Evolutionary conservation across 805 yeast genomes (phyloP), one percentile per base, ranked within the genome.

Genomic region (Debaryomyces castellii): DNA sequence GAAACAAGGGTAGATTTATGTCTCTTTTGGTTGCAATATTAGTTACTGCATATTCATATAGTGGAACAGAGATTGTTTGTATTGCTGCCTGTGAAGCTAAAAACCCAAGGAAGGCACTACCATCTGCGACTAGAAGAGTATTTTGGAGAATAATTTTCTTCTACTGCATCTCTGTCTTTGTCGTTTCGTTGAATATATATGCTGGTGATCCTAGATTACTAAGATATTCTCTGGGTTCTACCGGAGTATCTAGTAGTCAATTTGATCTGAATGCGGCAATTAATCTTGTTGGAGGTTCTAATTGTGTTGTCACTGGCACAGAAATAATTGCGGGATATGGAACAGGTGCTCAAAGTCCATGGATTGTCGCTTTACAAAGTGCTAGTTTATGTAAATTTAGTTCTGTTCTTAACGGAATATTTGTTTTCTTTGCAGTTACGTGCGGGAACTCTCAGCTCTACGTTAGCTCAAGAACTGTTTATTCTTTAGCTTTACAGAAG

Each of bases 41-140:
- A 39, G 80, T 83, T 17, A 82, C 90, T 0, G 73, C 89, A 0
- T 88, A 84, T 62, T 86, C 95, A 0, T 88, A 83, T 57, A 81
- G 86, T 40, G 96, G 96, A 0, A 85, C 90, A 1, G 96, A 88
- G 53, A 82, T 85, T 60, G 91, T 89, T 10, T 82, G 87, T 51
- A 80, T 87, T 44, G 92, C 94, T 2, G 89, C 92, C 5, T 87
- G 91, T 62, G 96, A 88, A 62, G 87, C 91, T n/a, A 73, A 83
- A 49, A 83, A 86, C 52, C 96, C 96, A 4, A 71, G 94, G 51
- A 80, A 76, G 49, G 82, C 92, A 0, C 71, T 88, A 14, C 95
- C 95, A 1, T 75, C 83, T 9, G 92, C 94, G 1, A 86, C 91
- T 2, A 82, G 76, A 53, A 73, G 85, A 53, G 88, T 87, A 2